phyloP scores from a whole-genome alignment of 129 eudicot species.

The Helichrysum umbraculigerum region DNA sequence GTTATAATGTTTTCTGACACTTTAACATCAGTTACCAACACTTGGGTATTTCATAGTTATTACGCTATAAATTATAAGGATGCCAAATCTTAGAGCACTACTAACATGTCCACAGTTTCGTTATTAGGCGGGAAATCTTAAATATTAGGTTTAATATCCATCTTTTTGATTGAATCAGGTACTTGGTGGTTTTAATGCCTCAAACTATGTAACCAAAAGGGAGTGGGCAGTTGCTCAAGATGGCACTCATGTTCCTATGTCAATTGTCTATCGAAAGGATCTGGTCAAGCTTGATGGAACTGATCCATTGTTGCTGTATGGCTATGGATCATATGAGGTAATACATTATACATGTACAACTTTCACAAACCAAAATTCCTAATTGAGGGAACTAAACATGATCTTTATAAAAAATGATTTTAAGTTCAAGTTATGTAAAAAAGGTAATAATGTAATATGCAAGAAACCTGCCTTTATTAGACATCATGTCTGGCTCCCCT shows the following conservation, averaged over 20 bases:
- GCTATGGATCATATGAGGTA: slow-evolving; percentile 99
- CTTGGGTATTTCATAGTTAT: neutral
- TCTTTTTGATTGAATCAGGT: slow-evolving; percentile 52
- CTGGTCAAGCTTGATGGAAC: slow-evolving; percentile 91
- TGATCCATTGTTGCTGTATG: slow-evolving; percentile 79
- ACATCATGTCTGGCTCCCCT: neutral
- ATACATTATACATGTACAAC: slow-evolving; percentile 17
- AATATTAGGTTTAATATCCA: slow-evolving; percentile 15
- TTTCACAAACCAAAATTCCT: neutral
- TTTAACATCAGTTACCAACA: neutral
- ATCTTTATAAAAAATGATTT: neutral
- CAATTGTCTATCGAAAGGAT: slow-evolving; percentile 71
- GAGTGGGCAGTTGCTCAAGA: slow-evolving; percentile 89
- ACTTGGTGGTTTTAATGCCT: slow-evolving; percentile 86
- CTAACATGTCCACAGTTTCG: neutral
- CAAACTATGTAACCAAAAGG: slow-evolving; percentile 80
- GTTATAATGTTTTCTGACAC: neutral
- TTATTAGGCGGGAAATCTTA: slow-evolving; percentile 8
- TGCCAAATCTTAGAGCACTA: neutral
- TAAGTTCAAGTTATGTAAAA: neutral
- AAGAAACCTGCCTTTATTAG: neutral
- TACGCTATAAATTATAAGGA: neutral
- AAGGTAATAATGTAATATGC: neutral
- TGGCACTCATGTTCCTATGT: slow-evolving; percentile 89
- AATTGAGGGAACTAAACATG: neutral